A percentile compares a stretch with the other conserved stretches of the same genome.
Conservation (phyloP, 2,329 filamentous ascomycete genomes). For the Mollisiaceae sp. region DNA sequence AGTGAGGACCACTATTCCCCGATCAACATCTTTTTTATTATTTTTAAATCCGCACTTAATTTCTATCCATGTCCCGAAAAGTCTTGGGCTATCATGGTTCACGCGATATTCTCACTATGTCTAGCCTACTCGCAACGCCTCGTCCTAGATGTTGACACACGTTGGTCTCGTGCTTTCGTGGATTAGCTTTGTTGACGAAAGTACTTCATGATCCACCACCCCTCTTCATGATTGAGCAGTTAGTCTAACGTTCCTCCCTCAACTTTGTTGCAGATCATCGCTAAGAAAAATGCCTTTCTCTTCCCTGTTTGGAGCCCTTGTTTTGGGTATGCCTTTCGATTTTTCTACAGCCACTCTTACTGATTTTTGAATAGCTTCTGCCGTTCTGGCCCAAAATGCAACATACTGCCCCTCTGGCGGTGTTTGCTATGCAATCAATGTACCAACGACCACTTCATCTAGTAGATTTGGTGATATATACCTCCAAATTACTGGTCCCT, state of each 20-base stretch:
- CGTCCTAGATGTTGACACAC: background rate
- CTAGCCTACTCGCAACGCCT: background rate
- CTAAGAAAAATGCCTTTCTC: conserved; percentile 14
- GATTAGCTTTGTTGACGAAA: background rate
- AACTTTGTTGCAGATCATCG: background rate
- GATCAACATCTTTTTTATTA: conserved; percentile 3
- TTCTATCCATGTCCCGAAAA: background rate
- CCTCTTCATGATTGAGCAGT: background rate
- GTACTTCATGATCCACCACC: background rate
- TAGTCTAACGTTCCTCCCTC: background rate
- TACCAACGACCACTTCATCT: conserved; percentile 56
- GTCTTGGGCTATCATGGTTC: conserved; percentile 1
- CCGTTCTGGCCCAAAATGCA: conserved; percentile 29
- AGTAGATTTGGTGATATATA: conserved; percentile 60
- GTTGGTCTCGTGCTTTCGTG: background rate
- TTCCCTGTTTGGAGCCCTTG: conserved; percentile 20
- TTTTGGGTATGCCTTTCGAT: conserved; percentile 26
- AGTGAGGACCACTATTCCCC: conserved; percentile 1
- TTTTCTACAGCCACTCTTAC: background rate
- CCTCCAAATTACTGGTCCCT: conserved; percentile 61
- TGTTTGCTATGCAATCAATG: conserved; percentile 55
- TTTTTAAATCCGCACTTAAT: conserved; percentile 6
- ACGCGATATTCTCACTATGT: background rate
- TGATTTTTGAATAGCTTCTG: conserved; percentile 32
- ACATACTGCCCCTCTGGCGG: conserved; percentile 30